Conservation (phyloP, 805 yeast genomes). For the Cyberlindnera americana region DNA sequence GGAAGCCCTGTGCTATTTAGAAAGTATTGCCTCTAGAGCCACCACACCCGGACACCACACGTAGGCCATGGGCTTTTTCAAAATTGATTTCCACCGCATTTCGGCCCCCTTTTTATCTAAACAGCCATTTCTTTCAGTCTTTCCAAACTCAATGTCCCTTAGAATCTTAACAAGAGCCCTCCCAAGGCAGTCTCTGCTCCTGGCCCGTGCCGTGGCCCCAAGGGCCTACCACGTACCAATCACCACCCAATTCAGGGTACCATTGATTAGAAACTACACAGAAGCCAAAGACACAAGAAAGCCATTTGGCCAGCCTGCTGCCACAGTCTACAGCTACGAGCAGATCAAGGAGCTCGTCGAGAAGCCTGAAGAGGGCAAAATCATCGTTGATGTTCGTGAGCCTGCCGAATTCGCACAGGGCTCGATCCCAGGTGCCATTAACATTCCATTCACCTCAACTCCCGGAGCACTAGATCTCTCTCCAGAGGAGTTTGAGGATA, state of each 20-base stretch:
- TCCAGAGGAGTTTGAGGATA: slow-evolving; percentile 73
- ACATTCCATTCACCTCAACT: slow-evolving; percentile 83
- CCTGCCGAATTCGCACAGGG: slow-evolving; percentile 73
- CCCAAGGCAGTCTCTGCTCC: slow-evolving; percentile 1
- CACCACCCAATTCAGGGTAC: neutral
- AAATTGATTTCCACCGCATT: too few relatives aligned
- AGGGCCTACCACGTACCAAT: too few relatives aligned
- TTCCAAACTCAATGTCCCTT: slow-evolving; percentile 1
- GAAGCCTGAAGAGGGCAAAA: slow-evolving; percentile 43
- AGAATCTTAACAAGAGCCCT: slow-evolving; percentile 8
- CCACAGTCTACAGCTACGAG: slow-evolving; percentile 46
- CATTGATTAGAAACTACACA: slow-evolving; percentile 11
- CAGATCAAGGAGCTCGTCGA: slow-evolving; percentile 45
- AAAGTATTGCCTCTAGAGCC: too few relatives aligned
- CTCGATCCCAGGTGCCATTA: slow-evolving; percentile 78
- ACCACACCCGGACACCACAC: slow-evolving; percentile 14
- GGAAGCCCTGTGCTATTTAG: too few relatives aligned
- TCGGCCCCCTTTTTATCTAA: too few relatives aligned
- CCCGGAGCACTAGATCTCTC: slow-evolving; percentile 89
- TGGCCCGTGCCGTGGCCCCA: too few relatives aligned
- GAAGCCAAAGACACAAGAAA: slow-evolving; percentile 4
- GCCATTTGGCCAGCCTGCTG: slow-evolving; percentile 7
- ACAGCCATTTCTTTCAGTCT: neutral
- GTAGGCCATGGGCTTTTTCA: too few relatives aligned
- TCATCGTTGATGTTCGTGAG: slow-evolving; percentile 89